Base-by-base conservation (phyloP, 371 early-diverging fungal species). In the Haplosporangium sp. region DNA sequence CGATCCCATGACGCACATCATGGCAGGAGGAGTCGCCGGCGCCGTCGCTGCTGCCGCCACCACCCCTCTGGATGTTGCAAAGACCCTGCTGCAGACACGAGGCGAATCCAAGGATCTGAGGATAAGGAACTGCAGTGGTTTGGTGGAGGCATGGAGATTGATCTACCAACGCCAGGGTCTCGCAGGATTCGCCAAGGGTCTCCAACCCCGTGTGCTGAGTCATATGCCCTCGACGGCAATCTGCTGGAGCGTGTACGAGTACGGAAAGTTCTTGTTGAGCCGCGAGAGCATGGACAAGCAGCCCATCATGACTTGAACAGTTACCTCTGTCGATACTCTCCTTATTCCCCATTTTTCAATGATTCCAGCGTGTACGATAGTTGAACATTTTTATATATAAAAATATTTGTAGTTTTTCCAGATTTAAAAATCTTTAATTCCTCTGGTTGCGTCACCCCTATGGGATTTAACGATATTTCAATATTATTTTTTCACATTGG, bases 161-260 rank as follows among this genome's bases (percentile, higher is more conserved):
- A 97, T 98, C 70, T 92, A 90, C 56, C 81, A 86, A 53, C 83
- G 89, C 20, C 83, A 95, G 71, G 98, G 98, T 1, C 2, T 91
- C 2, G 69, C 67, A 4, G 98, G 97, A 0, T 96, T 98, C 81
- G 83, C 90, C 58, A 86, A 94, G 69, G 98, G 98, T 16, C 81
- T 90, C n/a, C 83, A 85, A 63, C 95, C 98, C 8, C 87, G 98
- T 51, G 85, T 97, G 7, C 82, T 97, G 45, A 89, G 93, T 16
- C 92, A 96, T 79, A 91, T 96, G 88, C 98, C 98, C 9, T 92
- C 95, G 48, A 95, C 98, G 4, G 98, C 97, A 37, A 93, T 98
- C 48, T 92, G 94, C 81, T 98, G 98, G 98, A 92, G 94, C 55
- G 95, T 95, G 0, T 95, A 95, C 73, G 95, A 95, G 75, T 95